Percentiles rank a stretch among this genome's conserved stretches.
These are phyloP conservation scores for Phytophthora ramorum DNA, from an alignment of 352 stramenopile species.

Conservation along the genomic window DNA sequence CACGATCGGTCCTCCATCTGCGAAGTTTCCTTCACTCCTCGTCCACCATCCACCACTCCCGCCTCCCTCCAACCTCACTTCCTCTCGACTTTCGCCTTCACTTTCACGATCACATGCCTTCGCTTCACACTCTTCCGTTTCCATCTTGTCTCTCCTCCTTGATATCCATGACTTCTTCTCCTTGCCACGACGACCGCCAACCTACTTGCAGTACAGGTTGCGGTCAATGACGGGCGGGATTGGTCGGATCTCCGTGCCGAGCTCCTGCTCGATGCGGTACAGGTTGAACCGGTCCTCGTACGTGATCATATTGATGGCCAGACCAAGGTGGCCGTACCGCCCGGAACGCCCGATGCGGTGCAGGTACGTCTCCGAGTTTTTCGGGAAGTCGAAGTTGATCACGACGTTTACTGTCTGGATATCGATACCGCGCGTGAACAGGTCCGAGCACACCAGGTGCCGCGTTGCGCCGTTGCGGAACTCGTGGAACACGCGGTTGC, in stretches of 20 bases:
- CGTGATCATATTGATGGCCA: constrained; percentile 99
- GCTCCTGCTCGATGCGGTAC: constrained; percentile 98
- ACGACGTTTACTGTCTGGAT: constrained; percentile 99
- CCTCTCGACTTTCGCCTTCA: constrained; percentile 30
- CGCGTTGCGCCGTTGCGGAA: constrained; percentile 98
- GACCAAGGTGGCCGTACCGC: constrained; percentile 98
- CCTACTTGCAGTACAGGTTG: constrained; percentile 97
- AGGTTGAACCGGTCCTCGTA: constrained; percentile 98
- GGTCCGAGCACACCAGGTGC: constrained; percentile 98
- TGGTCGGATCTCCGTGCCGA: constrained; percentile 99
- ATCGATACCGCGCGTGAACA: constrained; percentile 99
- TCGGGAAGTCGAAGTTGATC: constrained; percentile 99
- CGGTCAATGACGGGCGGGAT: constrained; percentile 99
- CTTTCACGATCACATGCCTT: constrained; percentile 15
- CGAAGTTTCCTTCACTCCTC: constrained; percentile 9
- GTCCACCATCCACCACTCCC: not conserved
- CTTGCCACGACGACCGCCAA: constrained; percentile 5
- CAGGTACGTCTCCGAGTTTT: constrained; percentile 99
- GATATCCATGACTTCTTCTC: constrained; percentile 4
- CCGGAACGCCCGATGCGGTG: constrained; percentile 99
- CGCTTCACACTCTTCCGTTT: constrained; percentile 19
- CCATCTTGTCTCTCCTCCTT: constrained; percentile 3
- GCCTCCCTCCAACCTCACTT: not conserved
- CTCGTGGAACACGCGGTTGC: constrained; percentile 99
- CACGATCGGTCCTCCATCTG: constrained; percentile 1